Evolutionary conservation across 352 stramenopile genomes (phyloP), one percentile per base, ranked within the genome.

Genomic region (Pythium diclinum): DNA sequence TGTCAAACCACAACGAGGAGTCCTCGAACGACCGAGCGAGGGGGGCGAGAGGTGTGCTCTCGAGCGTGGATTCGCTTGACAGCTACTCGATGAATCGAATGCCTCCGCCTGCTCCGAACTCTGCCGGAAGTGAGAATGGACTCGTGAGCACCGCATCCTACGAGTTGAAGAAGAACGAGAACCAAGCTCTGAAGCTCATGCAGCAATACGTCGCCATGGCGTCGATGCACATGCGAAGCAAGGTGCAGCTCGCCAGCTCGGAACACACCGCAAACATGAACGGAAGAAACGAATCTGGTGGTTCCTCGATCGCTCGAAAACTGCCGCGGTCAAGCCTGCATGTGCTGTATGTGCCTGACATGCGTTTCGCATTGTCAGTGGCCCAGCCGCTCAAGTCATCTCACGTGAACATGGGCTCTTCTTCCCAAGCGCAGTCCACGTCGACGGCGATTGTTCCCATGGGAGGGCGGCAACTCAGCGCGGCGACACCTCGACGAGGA

Each of bases 161-260:
- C 36, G 83, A 94, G 47, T 76, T 84, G 53, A 77, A 77, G 44
- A 91, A 87, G 52, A 88, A 94, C 46, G 85, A 95, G 40, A 80
- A 86, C 23, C 79, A 88, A 61, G 86, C 77, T 14, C 63, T 95
- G 8, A 89, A 89, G 58, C 75, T 96, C 13, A 94, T 96, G 81
- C 81, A 94, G 55, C 78, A 96, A 64, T 96, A 96, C 56, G 85
- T 96, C 11, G 81, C 76, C 9, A 91, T 94, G 59, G 87, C 87
- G 4, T 96, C 87, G 40, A 92, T 89, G 76, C 87, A 96, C 61
- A 94, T 96, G 87, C 78, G 81, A n/a, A 94, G 79, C 56, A 96
- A 94, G 59, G 81, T 96, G 67, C 79, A 96, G 67, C 73, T 94
- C 38, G 80, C 83, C 9, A 83, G 92, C 32, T 91, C 81, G 0